Evolutionary conservation across 768 basidiomycete genomes (phyloP).

Genomic region (Boletus pseudopeckii): DNA sequence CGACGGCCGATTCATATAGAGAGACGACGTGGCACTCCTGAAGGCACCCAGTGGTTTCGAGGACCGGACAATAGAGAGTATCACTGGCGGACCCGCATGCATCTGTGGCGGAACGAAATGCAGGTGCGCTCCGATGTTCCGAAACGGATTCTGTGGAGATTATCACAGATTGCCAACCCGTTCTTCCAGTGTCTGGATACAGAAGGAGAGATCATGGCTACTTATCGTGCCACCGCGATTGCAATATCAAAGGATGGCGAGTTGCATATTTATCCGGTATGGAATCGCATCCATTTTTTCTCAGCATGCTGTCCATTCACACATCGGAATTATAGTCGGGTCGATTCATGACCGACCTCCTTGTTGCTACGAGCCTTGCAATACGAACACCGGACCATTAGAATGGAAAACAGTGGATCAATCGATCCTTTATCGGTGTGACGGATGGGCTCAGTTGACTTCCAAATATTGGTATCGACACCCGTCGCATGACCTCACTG

Average conservation of each 20-base stretch:
- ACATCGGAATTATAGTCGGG: conserved; percentile 12
- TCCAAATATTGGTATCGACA: background rate
- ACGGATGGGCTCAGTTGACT: background rate
- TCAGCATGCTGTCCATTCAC: background rate
- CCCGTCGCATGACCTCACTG: background rate
- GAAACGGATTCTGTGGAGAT: background rate
- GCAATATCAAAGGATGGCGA: conserved; percentile 28
- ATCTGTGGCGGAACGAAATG: conserved; percentile 22
- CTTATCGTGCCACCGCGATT: conserved; percentile 24
- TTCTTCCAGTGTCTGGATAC: conserved; percentile 16
- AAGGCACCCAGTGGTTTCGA: conserved; percentile 21
- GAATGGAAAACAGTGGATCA: background rate
- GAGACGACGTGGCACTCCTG: conserved; percentile 7
- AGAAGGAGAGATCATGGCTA: conserved; percentile 22
- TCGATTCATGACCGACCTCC: conserved; percentile 25
- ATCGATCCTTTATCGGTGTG: background rate
- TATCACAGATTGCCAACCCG: background rate
- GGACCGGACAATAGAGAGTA: conserved; percentile 24
- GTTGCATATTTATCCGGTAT: conserved; percentile 26
- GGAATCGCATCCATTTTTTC: background rate
- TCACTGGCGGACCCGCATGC: conserved; percentile 14
- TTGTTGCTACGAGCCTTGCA: conserved; percentile 29
- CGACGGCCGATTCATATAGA: conserved; percentile 6
- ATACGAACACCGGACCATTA: conserved; percentile 22
- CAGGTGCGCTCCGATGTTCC: conserved; percentile 9